Base-by-base conservation (phyloP, 202 grass and related monocot species). In the Eragrostis tef region DNA sequence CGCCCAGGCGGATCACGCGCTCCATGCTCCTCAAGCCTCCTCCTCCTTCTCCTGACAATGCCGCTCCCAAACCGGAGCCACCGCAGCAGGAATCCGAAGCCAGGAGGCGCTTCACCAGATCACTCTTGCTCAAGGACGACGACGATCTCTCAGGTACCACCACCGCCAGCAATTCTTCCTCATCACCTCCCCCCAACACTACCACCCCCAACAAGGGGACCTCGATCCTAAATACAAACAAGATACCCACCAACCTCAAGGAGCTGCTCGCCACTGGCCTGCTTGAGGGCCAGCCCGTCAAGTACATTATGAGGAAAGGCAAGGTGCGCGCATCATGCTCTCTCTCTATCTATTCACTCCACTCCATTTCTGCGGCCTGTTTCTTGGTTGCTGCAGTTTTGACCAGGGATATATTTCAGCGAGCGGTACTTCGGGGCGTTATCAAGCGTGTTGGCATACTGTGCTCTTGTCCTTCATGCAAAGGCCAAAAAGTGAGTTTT, bases 201-300 rank as follows among this genome's bases (percentile, higher is more conserved):
- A 31, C 45, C 42, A 67, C 11, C 63, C 42, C 13, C 77, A 79
- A 43, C 31, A 93, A 86, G 74, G 77, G 85, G 41, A 86, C 81
- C 22, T 65, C 75, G 14, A 43, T n/a, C 16, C 31, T 9, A 8
- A 67, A 56, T 44, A 11, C 21, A 20, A 85, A 9, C 15, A 88
- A 85, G 71, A 70, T 89, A 31, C 94, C 92, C 44, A 62, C 45
- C 34, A 97, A 91, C 46, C 83, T 94, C 60, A 92, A 73, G 80
- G 88, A 94, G 24, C 80, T 97, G 67, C 81, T 97, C 0, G 74
- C 87, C 75, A 97, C 92, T 19, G 90, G 94, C 54, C 72, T 94
- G 87, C 94, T 97, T 12, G 90, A 97, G 42, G 94, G 90, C n/a
- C 88, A 93, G 45, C 91, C 86, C 25, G 92, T 97, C 83, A 89